Evolutionary conservation across 83 land plant species (phyloP).

Genomic region (Isoetes engelmannii): DNA sequence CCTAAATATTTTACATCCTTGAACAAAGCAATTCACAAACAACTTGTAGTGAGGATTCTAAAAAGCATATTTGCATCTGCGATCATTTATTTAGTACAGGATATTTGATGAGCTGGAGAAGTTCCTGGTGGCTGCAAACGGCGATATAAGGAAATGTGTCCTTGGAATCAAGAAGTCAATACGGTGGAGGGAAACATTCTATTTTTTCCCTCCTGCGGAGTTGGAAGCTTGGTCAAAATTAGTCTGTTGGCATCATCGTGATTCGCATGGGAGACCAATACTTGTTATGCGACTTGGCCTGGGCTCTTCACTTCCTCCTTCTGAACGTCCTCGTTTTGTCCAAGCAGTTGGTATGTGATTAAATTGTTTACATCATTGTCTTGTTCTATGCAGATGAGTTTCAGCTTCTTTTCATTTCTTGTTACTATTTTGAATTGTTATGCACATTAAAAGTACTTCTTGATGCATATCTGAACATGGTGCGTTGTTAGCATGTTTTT

Average conservation of each 20-base stretch:
- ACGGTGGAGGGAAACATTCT: slow-evolving; percentile 70
- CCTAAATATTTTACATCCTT: too few relatives aligned
- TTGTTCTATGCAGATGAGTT: too few relatives aligned
- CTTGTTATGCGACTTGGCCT: slow-evolving; percentile 79
- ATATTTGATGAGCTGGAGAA: slow-evolving; percentile 67
- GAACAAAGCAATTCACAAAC: too few relatives aligned
- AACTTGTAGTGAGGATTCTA: too few relatives aligned
- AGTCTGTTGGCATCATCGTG: slow-evolving; percentile 86
- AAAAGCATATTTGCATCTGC: too few relatives aligned
- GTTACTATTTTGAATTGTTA: too few relatives aligned
- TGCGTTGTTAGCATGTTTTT: neutral
- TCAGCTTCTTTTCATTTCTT: too few relatives aligned
- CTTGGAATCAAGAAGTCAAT: slow-evolving; percentile 64
- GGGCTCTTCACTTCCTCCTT: slow-evolving; percentile 42
- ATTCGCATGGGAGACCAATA: slow-evolving; percentile 57
- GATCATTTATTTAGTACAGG: slow-evolving; percentile 35
- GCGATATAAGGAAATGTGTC: slow-evolving; percentile 46
- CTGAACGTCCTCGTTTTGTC: slow-evolving; percentile 63
- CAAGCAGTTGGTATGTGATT: slow-evolving; percentile 70
- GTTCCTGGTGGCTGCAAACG: slow-evolving; percentile 63
- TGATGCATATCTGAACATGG: neutral
- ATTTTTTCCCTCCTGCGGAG: slow-evolving; percentile 53
- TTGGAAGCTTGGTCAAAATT: slow-evolving; percentile 63
- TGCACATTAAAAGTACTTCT: too few relatives aligned
- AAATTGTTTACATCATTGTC: too few relatives aligned